Conservation (phyloP, 1,284 basidiomycete genomes). For the Ustilago cynodontis region DNA sequence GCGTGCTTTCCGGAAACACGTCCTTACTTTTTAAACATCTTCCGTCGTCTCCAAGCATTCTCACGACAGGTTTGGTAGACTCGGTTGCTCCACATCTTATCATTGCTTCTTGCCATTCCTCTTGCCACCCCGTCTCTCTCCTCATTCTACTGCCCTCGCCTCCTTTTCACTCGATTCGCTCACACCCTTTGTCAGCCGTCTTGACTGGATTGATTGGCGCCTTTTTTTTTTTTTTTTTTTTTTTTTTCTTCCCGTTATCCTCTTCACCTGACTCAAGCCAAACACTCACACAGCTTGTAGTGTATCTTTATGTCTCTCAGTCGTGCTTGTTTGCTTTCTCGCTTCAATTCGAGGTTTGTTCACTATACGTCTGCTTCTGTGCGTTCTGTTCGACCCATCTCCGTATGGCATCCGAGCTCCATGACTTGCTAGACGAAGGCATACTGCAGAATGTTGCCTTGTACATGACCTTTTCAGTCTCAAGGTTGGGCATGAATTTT, state of each 20-base stretch:
- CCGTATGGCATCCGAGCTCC: too few relatives aligned
- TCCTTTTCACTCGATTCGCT: neutral
- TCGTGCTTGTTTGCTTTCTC: neutral
- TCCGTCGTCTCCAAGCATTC: neutral
- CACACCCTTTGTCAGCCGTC: neutral
- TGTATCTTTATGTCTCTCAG: neutral
- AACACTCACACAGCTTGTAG: neutral
- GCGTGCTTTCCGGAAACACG: neutral
- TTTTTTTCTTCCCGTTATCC: neutral
- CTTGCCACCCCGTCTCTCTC: neutral
- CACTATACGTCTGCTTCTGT: neutral
- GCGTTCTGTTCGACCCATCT: neutral
- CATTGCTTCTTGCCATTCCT: slow-evolving; percentile 1
- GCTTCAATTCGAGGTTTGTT: neutral
- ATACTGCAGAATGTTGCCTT: too few relatives aligned
- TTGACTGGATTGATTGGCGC: neutral
- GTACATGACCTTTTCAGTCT: too few relatives aligned
- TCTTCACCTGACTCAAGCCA: neutral
- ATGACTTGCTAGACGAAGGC: too few relatives aligned
- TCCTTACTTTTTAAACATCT: neutral
- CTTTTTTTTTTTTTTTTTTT: too few relatives aligned
- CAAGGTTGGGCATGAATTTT: too few relatives aligned
- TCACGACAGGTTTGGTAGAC: neutral
- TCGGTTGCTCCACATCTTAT: neutral
- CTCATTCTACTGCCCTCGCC: neutral